These are phyloP conservation scores for Aristolochia contorta DNA, from an alignment of 164 flowering plant genomes.

Conservation along the genomic window DNA sequence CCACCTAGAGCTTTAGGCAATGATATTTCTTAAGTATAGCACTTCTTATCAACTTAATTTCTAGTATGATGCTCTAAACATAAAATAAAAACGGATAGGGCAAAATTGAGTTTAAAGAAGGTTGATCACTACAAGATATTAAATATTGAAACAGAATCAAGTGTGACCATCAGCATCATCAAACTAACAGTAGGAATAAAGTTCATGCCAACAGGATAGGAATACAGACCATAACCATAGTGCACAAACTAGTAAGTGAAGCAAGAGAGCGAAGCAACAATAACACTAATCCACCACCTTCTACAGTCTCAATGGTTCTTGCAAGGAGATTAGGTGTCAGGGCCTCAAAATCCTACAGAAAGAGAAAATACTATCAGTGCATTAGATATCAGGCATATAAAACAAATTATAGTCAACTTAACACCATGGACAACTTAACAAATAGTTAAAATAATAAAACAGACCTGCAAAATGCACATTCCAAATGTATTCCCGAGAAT, in stretches of 20 bases:
- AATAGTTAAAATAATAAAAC: neutral
- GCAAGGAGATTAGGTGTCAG: slow-evolving; percentile 96
- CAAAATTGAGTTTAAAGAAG: too few relatives aligned
- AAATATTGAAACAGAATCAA: too few relatives aligned
- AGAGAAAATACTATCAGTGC: neutral
- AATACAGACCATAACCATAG: slow-evolving; percentile 89
- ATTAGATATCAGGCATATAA: neutral
- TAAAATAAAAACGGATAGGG: too few relatives aligned
- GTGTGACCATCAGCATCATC: too few relatives aligned
- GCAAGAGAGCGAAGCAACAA: slow-evolving; percentile 70
- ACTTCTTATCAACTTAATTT: too few relatives aligned
- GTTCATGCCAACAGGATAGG: neutral
- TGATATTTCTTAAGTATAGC: too few relatives aligned
- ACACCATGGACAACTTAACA: neutral
- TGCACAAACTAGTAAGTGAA: slow-evolving; percentile 84
- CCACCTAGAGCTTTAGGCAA: too few relatives aligned
- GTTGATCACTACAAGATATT: too few relatives aligned
- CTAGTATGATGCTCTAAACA: too few relatives aligned
- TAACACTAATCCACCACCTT: slow-evolving; percentile 88
- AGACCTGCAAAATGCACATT: slow-evolving; percentile 94
- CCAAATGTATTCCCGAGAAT: slow-evolving; percentile 92
- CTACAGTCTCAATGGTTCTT: slow-evolving; percentile 93
- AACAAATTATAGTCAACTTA: neutral
- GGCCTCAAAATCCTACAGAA: slow-evolving; percentile 89
- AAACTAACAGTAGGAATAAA: neutral